Conservation (phyloP, 345 rosid genomes). For the Eucalyptus caleyi region DNA sequence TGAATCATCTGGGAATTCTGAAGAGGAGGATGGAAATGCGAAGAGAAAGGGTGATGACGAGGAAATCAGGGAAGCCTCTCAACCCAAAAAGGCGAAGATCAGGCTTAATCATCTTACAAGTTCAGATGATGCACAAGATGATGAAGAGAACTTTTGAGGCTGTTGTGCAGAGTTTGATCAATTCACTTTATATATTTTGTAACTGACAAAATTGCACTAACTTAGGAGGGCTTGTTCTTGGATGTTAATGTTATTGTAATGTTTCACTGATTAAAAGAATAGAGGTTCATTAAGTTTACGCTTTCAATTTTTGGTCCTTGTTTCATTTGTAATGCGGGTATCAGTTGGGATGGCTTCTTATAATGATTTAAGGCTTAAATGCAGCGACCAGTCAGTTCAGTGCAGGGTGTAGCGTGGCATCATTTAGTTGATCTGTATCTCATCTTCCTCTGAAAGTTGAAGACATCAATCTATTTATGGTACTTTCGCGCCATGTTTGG, state of each 20-base stretch:
- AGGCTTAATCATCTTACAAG: conserved; percentile 55
- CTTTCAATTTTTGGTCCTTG: neutral
- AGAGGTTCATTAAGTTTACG: neutral
- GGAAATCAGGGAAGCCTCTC: conserved; percentile 11
- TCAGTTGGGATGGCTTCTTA: neutral
- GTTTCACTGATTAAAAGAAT: neutral
- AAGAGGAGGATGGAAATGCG: conserved; percentile 11
- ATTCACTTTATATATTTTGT: neutral
- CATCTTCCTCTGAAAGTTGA: neutral
- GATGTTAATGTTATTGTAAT: neutral
- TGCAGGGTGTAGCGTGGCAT: neutral
- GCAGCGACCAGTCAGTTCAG: neutral
- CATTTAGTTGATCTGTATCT: neutral
- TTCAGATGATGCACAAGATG: conserved; percentile 47
- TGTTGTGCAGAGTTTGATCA: neutral
- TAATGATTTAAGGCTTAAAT: neutral
- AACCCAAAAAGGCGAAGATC: conserved; percentile 50
- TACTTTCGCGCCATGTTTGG: neutral
- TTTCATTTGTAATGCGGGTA: neutral
- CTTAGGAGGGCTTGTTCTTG: neutral
- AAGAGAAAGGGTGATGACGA: conserved; percentile 37
- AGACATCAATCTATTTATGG: neutral
- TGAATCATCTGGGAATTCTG: conserved; percentile 1
- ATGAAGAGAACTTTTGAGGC: conserved; percentile 4
- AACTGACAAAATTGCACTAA: neutral